Evolutionary conservation across 1,284 basidiomycete genomes (phyloP).

Genomic region (Trametes versicolor): DNA sequence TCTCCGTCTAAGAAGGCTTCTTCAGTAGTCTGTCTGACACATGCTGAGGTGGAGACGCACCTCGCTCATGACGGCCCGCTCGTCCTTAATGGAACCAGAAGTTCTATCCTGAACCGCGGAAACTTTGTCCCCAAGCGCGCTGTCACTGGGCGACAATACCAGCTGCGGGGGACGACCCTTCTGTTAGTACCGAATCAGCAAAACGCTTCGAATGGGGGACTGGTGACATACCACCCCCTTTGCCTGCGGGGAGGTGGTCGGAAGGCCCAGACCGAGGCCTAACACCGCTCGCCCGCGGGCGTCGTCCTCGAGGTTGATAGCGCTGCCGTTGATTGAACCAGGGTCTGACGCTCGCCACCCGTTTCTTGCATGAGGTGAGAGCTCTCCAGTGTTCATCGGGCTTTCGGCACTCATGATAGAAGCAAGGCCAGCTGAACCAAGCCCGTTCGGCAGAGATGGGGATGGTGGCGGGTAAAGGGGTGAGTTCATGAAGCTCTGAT

Average conservation of each 20-base stretch:
- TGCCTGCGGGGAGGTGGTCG: slow-evolving; percentile 18
- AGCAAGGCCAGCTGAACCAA: slow-evolving; percentile 33
- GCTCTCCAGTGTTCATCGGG: slow-evolving; percentile 47
- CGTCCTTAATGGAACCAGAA: slow-evolving; percentile 53
- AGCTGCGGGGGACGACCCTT: slow-evolving; percentile 56
- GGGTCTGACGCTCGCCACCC: slow-evolving; percentile 46
- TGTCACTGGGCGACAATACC: slow-evolving; percentile 68
- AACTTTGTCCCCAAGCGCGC: slow-evolving; percentile 56
- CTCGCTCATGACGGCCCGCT: slow-evolving; percentile 72
- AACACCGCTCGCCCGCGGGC: slow-evolving; percentile 23
- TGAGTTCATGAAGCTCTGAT: slow-evolving; percentile 47
- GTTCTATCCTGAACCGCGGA: slow-evolving; percentile 35
- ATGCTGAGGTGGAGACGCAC: slow-evolving; percentile 50
- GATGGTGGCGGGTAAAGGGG: slow-evolving; percentile 39
- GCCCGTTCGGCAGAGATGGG: slow-evolving; percentile 34
- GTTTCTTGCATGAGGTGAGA: slow-evolving; percentile 35
- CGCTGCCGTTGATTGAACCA: slow-evolving; percentile 33
- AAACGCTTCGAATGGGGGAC: slow-evolving; percentile 12
- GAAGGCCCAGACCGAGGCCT: slow-evolving; percentile 38
- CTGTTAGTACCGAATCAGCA: slow-evolving; percentile 32
- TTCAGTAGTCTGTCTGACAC: slow-evolving; percentile 12
- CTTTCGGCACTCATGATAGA: slow-evolving; percentile 52
- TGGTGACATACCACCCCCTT: slow-evolving; percentile 29
- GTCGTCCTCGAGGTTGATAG: slow-evolving; percentile 27
- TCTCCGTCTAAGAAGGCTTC: slow-evolving; percentile 47